A percentile compares a stretch with the other conserved stretches of the same genome.
phyloP scores from a whole-genome alignment of 306 rosid species.

The Trichosanthes cucumerina region DNA sequence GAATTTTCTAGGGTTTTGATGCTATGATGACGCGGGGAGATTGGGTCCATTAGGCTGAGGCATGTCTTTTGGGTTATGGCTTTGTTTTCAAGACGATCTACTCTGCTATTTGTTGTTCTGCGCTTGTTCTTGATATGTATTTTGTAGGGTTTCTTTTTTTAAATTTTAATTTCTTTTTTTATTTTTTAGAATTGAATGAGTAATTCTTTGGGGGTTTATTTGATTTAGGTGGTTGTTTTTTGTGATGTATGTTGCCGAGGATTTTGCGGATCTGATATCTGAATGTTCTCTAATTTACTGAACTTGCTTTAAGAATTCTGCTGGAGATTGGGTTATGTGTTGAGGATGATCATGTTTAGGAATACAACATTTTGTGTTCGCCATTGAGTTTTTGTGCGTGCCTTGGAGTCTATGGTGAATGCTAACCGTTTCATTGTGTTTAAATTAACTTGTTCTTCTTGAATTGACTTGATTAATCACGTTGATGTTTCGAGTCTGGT shows the following conservation, averaged over 20 bases:
- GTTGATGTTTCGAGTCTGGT: background rate
- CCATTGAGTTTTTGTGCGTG: background rate
- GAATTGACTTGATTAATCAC: background rate
- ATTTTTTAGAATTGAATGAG: constrained; percentile 1
- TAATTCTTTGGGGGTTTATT: constrained; percentile 20
- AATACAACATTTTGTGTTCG: background rate
- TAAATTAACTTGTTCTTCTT: background rate
- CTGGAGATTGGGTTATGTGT: background rate
- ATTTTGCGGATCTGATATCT: constrained; percentile 26
- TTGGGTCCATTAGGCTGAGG: constrained; percentile 21
- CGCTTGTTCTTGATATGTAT: constrained; percentile 7
- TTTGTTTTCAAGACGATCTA: constrained; percentile 23
- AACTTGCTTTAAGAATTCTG: constrained; percentile 7
- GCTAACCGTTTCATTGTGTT: background rate
- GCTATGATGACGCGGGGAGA: background rate
- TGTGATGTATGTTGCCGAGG: constrained; percentile 2
- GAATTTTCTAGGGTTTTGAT: constrained; percentile 24
- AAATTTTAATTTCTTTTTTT: too few species aligned
- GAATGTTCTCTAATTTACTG: constrained; percentile 6
- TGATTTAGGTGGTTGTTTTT: constrained; percentile 11
- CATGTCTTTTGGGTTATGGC: constrained; percentile 12
- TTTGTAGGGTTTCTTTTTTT: constrained; percentile 14
- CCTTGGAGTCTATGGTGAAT: background rate
- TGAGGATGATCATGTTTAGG: background rate
- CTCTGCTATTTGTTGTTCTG: constrained; percentile 8